phyloP scores from a whole-genome alignment of 176 grass and related monocot species.

The Lolium perenne region DNA sequence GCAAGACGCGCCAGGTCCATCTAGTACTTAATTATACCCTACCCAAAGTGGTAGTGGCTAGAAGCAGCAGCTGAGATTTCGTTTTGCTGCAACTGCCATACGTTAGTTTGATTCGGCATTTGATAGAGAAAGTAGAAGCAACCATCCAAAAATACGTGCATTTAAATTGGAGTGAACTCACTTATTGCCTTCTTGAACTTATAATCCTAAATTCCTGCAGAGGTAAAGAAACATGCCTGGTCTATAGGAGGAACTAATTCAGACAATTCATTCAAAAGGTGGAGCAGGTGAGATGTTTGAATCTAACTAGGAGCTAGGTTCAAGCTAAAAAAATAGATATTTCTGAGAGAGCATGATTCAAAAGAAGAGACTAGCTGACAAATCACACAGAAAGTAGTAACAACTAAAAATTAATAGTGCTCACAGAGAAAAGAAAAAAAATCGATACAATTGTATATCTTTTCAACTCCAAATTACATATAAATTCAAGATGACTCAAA shows the following conservation, averaged over 20 bases:
- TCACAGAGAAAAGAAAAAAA: background rate
- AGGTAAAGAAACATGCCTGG: background rate
- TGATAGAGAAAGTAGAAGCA: background rate
- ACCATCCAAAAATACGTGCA: background rate
- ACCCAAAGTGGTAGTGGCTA: background rate
- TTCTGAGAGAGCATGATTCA: background rate
- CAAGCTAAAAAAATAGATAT: background rate
- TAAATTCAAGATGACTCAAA: background rate
- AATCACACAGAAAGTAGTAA: background rate
- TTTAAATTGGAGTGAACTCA: background rate
- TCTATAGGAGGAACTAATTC: background rate
- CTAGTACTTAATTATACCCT: background rate
- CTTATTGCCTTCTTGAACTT: background rate
- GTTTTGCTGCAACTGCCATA: background rate
- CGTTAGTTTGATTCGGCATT: background rate
- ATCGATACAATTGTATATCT: background rate
- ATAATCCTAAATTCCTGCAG: background rate
- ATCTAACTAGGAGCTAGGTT: background rate
- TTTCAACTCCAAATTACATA: background rate
- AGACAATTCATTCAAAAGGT: background rate
- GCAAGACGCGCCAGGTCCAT: no score
- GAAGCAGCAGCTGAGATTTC: background rate
- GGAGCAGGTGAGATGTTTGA: background rate
- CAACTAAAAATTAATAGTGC: background rate
- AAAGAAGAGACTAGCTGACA: background rate